Base-by-base conservation (phyloP, 1,284 basidiomycete species). In the Ceratobasidium sp. region DNA sequence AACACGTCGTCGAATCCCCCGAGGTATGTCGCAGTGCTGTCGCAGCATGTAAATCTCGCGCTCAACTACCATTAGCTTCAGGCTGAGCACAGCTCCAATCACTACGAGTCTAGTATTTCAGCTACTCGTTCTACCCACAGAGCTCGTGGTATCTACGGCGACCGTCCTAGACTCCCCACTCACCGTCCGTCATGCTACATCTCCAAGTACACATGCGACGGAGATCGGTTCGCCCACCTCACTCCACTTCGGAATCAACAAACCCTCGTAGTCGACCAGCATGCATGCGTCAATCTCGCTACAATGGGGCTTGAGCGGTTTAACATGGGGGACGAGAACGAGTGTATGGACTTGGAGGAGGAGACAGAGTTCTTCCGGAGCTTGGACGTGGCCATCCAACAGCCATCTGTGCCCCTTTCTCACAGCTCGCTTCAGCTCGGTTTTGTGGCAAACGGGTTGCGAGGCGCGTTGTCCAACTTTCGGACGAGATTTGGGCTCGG, bases 251-350 rank as follows among this genome's bases (percentile, higher is more conserved):
- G 13, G 29, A 56, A 29, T 6, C 16, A 29, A 4, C 27, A 34
- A 13, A 19, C 29, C 7, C 54, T 31, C 5, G 11, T 16, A 0
- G 16, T 56, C 0, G 29, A 29, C 29, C 29, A 19, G 29, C 29
- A 56, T 19, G 24, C 54, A 27, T 13, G 16, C 24, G 54, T 56
- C 13, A 7, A 34, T 13, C 0, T 56, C 8, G 24, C 27, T 19
- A 56, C 54, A 9, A 56, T 56, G 54, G 54, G 54, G 2, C 54
- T 56, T 9, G 54, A 56, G 29, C 54, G 54, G 29, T 56, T 56
- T 34, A 29, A 3, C 5, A 31, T 29, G 27, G 2, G 0, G 34
- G 29, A 16, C 11, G 43, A 46, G 13, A n/a, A 6, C 31, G 31
- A 34, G 31, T 34, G 6, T 34, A 34, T 34, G 29, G 29, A 22